Percentiles rank a stretch among this genome's conserved stretches.
Conservation (phyloP, 1,284 basidiomycete species). For the Irpex lacteus region DNA sequence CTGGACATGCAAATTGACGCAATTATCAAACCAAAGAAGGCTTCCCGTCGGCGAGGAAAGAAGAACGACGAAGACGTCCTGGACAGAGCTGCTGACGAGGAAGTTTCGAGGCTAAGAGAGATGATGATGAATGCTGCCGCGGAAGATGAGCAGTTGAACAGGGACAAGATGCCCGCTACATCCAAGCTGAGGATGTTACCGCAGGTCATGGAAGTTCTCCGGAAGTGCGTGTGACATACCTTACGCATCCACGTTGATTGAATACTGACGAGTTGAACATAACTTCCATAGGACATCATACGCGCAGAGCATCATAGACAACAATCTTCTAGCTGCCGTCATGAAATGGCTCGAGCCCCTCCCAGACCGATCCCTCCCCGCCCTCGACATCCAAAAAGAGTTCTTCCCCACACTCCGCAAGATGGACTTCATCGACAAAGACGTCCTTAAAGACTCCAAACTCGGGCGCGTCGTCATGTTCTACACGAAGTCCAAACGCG, state of each 20-base stretch:
- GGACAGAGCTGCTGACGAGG: conserved; percentile 89
- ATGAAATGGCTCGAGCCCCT: conserved; percentile 93
- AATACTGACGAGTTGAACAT: conserved; percentile 9
- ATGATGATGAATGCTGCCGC: conserved; percentile 88
- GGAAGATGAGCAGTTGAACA: conserved; percentile 81
- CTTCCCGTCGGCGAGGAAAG: conserved; percentile 58
- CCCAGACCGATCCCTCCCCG: conserved; percentile 88
- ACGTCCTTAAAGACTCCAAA: conserved; percentile 88
- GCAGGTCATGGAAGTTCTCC: conserved; percentile 89
- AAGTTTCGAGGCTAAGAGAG: conserved; percentile 82
- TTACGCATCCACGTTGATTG: background rate
- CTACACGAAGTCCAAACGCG: conserved; percentile 93
- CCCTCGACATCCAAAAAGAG: conserved; percentile 93
- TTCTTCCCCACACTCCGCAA: conserved; percentile 84
- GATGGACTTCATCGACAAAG: conserved; percentile 91
- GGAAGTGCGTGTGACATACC: conserved; percentile 67
- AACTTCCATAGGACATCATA: conserved; percentile 62
- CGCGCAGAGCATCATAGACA: conserved; percentile 92
- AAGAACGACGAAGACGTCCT: conserved; percentile 80
- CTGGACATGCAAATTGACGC: conserved; percentile 78
- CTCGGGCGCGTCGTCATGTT: conserved; percentile 94
- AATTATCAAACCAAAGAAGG: conserved; percentile 80
- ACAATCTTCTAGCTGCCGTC: conserved; percentile 91
- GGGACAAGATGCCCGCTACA: conserved; percentile 81
- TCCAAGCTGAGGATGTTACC: conserved; percentile 85